Conservation (phyloP, 176 grass and related monocot genomes). For the Hyparrhenia diplandra region DNA sequence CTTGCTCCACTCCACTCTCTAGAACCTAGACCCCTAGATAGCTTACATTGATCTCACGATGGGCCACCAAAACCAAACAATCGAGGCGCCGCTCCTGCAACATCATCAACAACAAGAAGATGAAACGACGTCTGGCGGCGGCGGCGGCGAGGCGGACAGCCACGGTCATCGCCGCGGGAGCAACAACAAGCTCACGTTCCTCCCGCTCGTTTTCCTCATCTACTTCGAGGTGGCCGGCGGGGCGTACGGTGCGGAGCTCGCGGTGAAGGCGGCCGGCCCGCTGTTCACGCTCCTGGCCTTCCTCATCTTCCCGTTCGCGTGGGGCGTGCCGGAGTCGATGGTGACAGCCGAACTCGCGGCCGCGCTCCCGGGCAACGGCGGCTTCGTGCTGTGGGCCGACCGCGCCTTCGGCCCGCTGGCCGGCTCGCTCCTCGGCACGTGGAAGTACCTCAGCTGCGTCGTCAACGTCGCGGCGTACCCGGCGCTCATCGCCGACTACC, state of each 20-base stretch:
- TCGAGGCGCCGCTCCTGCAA: too few relatives aligned
- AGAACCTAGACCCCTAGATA: too few relatives aligned
- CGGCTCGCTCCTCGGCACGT: conserved; percentile 40
- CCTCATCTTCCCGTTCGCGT: conserved; percentile 36
- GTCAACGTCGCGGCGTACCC: conserved; percentile 47
- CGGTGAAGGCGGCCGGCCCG: conserved; percentile 34
- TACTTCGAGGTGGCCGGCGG: conserved; percentile 54
- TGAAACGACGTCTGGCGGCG: too few relatives aligned
- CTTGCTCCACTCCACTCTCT: too few relatives aligned
- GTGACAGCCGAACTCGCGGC: conserved; percentile 46
- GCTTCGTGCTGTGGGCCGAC: conserved; percentile 47
- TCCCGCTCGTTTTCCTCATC: conserved; percentile 52
- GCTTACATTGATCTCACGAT: too few relatives aligned
- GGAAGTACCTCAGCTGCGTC: conserved; percentile 52
- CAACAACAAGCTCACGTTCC: conserved; percentile 16
- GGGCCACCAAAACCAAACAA: too few relatives aligned
- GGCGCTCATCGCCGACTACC: conserved; percentile 33
- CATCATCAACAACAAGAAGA: too few relatives aligned
- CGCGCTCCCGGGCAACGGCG: conserved; percentile 40
- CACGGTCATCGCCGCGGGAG: background rate
- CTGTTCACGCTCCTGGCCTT: conserved; percentile 44
- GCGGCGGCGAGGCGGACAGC: background rate
- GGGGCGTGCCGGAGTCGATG: conserved; percentile 43
- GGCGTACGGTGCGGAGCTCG: conserved; percentile 33
- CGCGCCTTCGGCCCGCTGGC: conserved; percentile 44